Evolutionary conservation across 1,139 yeast species (phyloP), one percentile per base, ranked within the genome.

Genomic region (Protomyces gravidus): DNA sequence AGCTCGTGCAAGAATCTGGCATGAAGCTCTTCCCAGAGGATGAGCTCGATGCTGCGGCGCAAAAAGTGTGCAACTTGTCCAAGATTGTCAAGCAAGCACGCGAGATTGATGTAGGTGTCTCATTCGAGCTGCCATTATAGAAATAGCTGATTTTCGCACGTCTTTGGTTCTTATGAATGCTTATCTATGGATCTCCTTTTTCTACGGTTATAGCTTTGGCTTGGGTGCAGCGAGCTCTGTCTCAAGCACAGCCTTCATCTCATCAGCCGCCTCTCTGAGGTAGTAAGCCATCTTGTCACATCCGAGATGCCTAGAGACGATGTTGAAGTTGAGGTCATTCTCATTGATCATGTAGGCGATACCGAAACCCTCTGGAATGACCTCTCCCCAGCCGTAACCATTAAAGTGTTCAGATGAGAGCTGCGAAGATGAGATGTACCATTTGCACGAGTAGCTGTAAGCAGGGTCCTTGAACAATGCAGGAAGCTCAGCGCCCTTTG

Each of bases 351-450:
- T 88, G 76, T 92, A 92, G 23, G 96, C 97, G 65, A 88, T 79
- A 5, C 97, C 98, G 68, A 86, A 85, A 13, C 98, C 98, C 64
- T 86, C 88, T 70, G 92, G 96, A 68, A 86, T 84, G 60, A 92
- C 97, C 72, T 94, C 96, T 25, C 96, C 84, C 89, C 90, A 92
- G 55, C 98, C 98, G 80, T 92, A 92, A 59, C 95, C 92, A 72
- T 89, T 89, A 75, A 89, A 88, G 73, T 77, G 78, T 71, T 89
- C 95, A 9, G 95, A 85, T 13, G 95, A 87, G 67, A 92, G 78
- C 74, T 92, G 97, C 2, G 97, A 89, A 5, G 96, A 82, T 15
- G 96, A 87, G 61, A 92, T 72, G 72, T 80, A 85, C 98, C 98
- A 92, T 40, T 86, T 80, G 56, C 82, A 76, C 13, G 95, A 85